Conservation (phyloP, 192 early-diverging fungal species). For the Lobosporangium transversale region DNA sequence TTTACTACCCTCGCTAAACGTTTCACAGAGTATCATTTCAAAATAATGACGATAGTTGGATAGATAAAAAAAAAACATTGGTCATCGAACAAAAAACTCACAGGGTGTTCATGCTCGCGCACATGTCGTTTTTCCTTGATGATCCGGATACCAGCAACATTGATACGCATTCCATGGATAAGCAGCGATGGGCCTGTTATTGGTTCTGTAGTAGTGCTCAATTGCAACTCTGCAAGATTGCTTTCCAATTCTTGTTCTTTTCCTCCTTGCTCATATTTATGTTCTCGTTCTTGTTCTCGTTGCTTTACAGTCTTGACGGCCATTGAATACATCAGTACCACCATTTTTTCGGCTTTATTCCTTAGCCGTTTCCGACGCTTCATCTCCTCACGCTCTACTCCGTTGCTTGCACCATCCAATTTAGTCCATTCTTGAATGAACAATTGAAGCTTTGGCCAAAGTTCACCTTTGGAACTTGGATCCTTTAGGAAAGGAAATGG, state of each 20-base stretch:
- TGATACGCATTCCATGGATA: slow-evolving; percentile 55
- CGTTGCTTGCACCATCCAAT: slow-evolving; percentile 46
- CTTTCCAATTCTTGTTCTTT: slow-evolving; percentile 12
- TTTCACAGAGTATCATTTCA: not conserved
- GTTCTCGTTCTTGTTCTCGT: slow-evolving; percentile 27
- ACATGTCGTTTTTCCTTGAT: slow-evolving; percentile 53
- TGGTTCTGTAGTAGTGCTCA: not conserved
- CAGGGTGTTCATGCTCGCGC: slow-evolving; percentile 53
- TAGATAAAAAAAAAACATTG: not conserved
- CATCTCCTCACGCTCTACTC: slow-evolving; percentile 40
- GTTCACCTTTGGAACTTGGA: slow-evolving; percentile 31
- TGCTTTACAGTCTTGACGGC: slow-evolving; percentile 42
- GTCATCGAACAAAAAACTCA: too few species aligned
- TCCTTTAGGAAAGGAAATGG: slow-evolving; percentile 64
- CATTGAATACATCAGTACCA: slow-evolving; percentile 45
- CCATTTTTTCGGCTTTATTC: slow-evolving; percentile 30
- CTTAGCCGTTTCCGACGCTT: slow-evolving; percentile 24
- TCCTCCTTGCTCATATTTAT: not conserved
- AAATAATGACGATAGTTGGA: too few species aligned
- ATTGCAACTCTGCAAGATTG: not conserved
- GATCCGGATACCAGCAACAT: slow-evolving; percentile 56
- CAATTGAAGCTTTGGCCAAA: slow-evolving; percentile 60
- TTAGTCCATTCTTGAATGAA: slow-evolving; percentile 62
- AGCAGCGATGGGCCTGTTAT: slow-evolving; percentile 11
- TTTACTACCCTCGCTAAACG: not conserved